A percentile compares a stretch with the other conserved stretches of the same genome.
Conservation (phyloP, 2,329 filamentous ascomycete species). For the Trichoderma simmonsii region DNA sequence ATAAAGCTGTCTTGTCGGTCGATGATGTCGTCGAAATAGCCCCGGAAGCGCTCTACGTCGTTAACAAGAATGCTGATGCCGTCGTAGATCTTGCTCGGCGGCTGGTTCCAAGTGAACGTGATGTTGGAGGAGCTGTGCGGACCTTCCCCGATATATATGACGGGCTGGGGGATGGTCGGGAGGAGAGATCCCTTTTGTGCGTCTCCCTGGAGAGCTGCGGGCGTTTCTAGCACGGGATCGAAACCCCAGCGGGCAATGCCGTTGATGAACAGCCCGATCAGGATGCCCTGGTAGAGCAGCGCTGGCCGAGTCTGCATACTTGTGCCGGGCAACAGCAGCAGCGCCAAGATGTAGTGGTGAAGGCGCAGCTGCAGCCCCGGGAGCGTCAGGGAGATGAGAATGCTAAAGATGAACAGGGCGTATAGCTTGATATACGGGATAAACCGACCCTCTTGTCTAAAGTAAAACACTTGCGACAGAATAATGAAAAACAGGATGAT, state of each 20-base stretch:
- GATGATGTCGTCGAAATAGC: conserved; percentile 61
- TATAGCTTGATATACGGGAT: conserved; percentile 77
- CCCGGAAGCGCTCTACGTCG: conserved; percentile 77
- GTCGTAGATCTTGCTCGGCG: conserved; percentile 55
- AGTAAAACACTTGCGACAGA: conserved; percentile 75
- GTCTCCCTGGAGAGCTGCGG: conserved; percentile 66
- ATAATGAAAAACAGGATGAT: conserved; percentile 66
- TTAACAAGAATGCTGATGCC: conserved; percentile 80
- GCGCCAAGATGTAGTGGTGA: conserved; percentile 89
- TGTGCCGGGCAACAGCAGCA: conserved; percentile 84
- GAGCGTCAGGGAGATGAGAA: conserved; percentile 68
- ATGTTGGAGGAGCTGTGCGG: conserved; percentile 58
- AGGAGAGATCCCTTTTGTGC: conserved; percentile 61
- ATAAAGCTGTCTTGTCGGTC: conserved; percentile 47
- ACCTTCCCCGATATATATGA: conserved; percentile 42
- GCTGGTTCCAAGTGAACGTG: conserved; percentile 53
- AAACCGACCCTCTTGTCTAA: conserved; percentile 80
- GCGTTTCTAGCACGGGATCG: conserved; percentile 81
- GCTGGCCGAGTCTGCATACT: conserved; percentile 82
- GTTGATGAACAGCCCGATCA: conserved; percentile 90
- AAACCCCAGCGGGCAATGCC: conserved; percentile 94
- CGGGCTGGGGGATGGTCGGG: conserved; percentile 48
- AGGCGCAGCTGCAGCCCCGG: conserved; percentile 81
- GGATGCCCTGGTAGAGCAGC: conserved; percentile 82
- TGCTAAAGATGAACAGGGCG: conserved; percentile 59